These are phyloP conservation scores for Solanum gandarillasii DNA, from an alignment of 257 asterid genomes.

Conservation along the genomic window DNA sequence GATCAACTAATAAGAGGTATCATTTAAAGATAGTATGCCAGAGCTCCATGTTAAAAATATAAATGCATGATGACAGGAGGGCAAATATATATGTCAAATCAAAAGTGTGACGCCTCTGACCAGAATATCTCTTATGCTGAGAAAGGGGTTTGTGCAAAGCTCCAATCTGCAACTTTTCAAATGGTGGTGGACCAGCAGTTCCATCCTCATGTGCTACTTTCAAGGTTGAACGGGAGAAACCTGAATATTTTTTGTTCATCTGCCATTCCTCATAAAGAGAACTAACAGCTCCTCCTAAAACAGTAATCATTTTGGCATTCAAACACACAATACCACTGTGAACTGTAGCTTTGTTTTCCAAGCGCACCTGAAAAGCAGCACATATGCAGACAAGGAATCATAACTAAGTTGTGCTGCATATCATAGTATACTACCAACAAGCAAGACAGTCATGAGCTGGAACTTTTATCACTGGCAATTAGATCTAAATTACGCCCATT, in stretches of 20 bases:
- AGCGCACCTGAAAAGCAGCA: conserved; percentile 46
- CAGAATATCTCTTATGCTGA: conserved; percentile 11
- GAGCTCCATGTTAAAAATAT: background rate
- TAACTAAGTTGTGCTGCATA: background rate
- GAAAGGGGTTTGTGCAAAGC: conserved; percentile 18
- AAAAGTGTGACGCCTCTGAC: conserved; percentile 8
- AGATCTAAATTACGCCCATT: background rate
- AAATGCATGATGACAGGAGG: background rate
- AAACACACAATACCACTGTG: conserved; percentile 59
- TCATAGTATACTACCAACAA: background rate
- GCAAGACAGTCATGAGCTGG: background rate
- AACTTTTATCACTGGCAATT: background rate
- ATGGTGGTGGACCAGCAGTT: conserved; percentile 58
- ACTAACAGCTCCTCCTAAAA: conserved; percentile 74
- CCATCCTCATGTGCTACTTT: conserved; percentile 40
- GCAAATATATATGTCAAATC: background rate
- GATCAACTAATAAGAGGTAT: background rate
- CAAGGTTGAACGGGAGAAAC: conserved; percentile 40
- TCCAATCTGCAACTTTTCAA: conserved; percentile 62
- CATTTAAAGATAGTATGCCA: background rate
- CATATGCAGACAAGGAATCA: conserved; percentile 1
- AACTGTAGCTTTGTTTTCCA: conserved; percentile 44
- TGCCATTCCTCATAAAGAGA: conserved; percentile 85
- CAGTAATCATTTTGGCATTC: conserved; percentile 32
- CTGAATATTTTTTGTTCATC: conserved; percentile 64